Percentiles rank a stretch among this genome's conserved stretches.
These are phyloP conservation scores for Annona cherimola DNA, from an alignment of 164 flowering plant genomes.

Conservation along the genomic window DNA sequence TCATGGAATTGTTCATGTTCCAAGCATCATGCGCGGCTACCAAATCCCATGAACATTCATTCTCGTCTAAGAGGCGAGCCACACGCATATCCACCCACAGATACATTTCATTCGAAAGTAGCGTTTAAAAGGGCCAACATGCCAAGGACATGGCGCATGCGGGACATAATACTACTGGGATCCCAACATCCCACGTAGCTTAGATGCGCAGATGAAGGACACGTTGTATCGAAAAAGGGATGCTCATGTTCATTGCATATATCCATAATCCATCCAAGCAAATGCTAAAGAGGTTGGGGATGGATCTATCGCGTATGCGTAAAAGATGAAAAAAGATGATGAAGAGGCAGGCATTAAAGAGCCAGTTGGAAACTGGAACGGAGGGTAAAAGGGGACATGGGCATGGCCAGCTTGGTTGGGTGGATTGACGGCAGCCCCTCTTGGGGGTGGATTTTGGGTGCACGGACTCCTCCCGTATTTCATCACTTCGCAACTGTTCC, in stretches of 20 bases:
- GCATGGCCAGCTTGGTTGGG: neutral
- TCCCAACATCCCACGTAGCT: constrained; percentile 1
- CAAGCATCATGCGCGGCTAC: neutral
- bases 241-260: constrained; percentile 1
- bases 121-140: neutral
- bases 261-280: neutral
- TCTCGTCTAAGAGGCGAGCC: neutral
- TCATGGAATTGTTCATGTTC: constrained; percentile 3
- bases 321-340: neutral
- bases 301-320: neutral
- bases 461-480: neutral
- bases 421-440: neutral
- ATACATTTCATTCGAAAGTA: neutral
- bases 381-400: constrained; percentile 1
- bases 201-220: neutral
- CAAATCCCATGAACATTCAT: neutral
- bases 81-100: neutral
- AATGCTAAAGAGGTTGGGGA: neutral
- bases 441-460: neutral
- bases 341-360: neutral
- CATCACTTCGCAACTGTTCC: neutral
- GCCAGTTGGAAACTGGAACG: neutral
- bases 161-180: neutral
- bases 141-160: neutral
- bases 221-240: neutral